Conservation (phyloP, 179 eudicot genomes). For the Patellifolia procumbens region DNA sequence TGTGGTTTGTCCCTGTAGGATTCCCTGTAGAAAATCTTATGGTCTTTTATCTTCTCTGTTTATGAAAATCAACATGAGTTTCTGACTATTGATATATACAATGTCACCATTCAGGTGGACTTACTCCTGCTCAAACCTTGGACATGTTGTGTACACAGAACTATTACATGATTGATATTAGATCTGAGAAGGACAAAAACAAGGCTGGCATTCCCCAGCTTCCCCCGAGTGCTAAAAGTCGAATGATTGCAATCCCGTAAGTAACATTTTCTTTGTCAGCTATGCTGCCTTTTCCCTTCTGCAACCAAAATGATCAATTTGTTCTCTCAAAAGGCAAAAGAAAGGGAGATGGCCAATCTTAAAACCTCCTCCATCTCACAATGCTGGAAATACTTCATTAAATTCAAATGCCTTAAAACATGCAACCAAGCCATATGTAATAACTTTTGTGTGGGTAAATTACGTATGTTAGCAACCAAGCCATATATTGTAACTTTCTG, state of each 20-base stretch:
- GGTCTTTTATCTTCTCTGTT: not conserved
- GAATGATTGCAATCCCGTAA: conserved; percentile 80
- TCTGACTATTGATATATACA: not conserved
- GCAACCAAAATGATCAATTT: not conserved
- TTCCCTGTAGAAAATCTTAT: not conserved
- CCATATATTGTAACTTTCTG: too few relatives aligned
- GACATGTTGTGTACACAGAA: conserved; percentile 71
- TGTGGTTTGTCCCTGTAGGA: not conserved
- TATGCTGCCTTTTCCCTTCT: not conserved
- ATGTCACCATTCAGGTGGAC: conserved; percentile 50
- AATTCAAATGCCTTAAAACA: too few relatives aligned
- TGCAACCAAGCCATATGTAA: too few relatives aligned
- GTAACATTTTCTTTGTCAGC: conserved; percentile 22
- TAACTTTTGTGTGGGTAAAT: too few relatives aligned
- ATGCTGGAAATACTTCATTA: too few relatives aligned
- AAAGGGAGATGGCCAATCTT: not conserved
- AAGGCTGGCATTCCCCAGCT: conserved; percentile 89
- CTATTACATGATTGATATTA: conserved; percentile 70
- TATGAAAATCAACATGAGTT: not conserved
- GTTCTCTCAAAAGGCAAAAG: not conserved
- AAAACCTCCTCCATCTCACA: too few relatives aligned
- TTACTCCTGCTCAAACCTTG: conserved; percentile 87
- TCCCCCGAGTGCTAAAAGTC: conserved; percentile 81
- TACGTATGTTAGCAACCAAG: too few relatives aligned
- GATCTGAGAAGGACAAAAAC: conserved; percentile 89